Evolutionary conservation across 148 eudicot genomes (phyloP).

Genomic region (Beta vulgaris): DNA sequence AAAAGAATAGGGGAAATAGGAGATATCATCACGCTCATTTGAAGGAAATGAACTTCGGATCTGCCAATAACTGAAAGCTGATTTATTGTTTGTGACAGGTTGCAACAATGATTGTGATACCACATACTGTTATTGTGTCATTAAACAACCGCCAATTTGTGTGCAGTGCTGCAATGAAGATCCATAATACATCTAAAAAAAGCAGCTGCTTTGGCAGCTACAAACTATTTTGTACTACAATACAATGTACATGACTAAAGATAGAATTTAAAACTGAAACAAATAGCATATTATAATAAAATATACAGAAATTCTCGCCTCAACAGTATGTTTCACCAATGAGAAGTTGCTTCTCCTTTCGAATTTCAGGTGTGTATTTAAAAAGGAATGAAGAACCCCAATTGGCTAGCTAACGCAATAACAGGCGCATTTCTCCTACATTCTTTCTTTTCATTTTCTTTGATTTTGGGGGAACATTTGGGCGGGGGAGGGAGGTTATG

Average conservation of each 20-base stretch:
- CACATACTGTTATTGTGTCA: conserved; percentile 64
- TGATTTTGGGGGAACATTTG: too few relatives aligned
- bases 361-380: neutral
- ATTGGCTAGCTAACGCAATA: neutral
- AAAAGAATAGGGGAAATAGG: too few relatives aligned
- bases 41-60: neutral
- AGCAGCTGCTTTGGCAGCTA: neutral
- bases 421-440: neutral
- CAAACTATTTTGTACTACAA: neutral
- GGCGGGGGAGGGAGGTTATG: too few relatives aligned
- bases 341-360: neutral
- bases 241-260: neutral
- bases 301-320: neutral
- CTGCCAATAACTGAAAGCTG: neutral
- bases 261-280: neutral
- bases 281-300: neutral
- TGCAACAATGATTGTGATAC: conserved; percentile 59
- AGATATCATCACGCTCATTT: neutral
- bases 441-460: neutral
- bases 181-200: conserved; percentile 15
- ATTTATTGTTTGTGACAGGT: conserved; percentile 30
- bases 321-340: neutral
- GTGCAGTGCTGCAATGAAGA: conserved; percentile 54
- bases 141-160: conserved; percentile 59
- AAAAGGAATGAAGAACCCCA: neutral